Evolutionary conservation across 192 early-diverging fungal genomes (phyloP).

Genomic region (Glomus cerebriforme): DNA sequence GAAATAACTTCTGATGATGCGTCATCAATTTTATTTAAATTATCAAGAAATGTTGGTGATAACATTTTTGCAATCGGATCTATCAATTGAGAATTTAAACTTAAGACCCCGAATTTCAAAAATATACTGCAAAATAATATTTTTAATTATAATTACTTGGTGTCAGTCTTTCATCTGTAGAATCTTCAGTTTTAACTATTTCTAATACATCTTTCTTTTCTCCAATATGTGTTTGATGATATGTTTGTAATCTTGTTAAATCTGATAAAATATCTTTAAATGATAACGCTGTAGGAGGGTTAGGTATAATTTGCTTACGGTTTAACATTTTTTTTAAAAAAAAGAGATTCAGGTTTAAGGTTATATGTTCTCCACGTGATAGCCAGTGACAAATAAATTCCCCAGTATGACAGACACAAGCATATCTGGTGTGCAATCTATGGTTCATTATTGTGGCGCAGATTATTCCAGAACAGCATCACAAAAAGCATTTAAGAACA

Average conservation of each 20-base stretch:
- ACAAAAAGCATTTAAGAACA: no score
- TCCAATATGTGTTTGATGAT: conserved; percentile 1
- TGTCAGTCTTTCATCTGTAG: neutral
- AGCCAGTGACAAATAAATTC: no score
- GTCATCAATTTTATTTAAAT: neutral
- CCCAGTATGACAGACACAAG: no score
- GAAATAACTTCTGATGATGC: neutral
- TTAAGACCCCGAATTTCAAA: neutral
- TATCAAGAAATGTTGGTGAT: neutral
- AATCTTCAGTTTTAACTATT: neutral
- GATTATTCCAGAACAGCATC: no score
- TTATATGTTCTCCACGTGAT: no score
- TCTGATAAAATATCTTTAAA: conserved; percentile 7
- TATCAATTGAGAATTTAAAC: neutral
- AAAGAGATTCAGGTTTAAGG: no score
- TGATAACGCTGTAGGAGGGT: neutral
- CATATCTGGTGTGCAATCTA: no score
- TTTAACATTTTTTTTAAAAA: conserved; percentile 16
- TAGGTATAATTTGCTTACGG: neutral
- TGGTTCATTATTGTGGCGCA: no score
- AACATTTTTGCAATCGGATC: neutral
- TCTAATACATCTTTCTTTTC: conserved; percentile 6
- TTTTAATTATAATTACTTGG: neutral
- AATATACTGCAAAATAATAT: no score
- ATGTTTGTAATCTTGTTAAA: conserved; percentile 12